Base-by-base conservation (phyloP, 345 rosid species). In the Gossypium stocksii region DNA sequence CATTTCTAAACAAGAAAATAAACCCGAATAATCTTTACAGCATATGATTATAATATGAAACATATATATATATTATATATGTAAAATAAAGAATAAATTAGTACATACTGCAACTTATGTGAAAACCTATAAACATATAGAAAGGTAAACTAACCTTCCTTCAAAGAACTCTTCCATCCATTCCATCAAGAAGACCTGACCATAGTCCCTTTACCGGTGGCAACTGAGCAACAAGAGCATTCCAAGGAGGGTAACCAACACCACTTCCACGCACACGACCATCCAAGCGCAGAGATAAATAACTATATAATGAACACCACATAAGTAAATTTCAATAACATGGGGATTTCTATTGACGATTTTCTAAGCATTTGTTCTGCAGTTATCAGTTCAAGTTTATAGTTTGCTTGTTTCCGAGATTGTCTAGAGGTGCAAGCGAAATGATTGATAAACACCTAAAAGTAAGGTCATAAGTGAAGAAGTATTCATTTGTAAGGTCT, bases 211-310 rank as follows among this genome's bases (percentile, higher is more conserved):
- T 94, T 58, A 84, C 87, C 15, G 91, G 98, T 69, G 97, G 98
- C 70, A 92, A 80, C 78, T 94, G 97, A 71, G 87, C 95, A 58
- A 91, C 97, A 49, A 94, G 87, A 67, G 96, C 97, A 86, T 92
- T 93, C 97, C 98, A 94, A 73, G 98, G 97, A 83, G 98, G 98
- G 76, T 92, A 91, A 73, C 97, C 99, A 57, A 89, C 91, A 27
- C 98, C 98, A 80, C 97, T 92, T 10, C 94, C 98, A 67, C 96
- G 94, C 43, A 92, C 98, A 76, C 97, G 93, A 19, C 99, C 98
- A 60, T 95, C 99, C 85, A 95, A 11, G 34, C 98, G 88, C 70
- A 95, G 83, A 52, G 98, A 95, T 76, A 91, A 68, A 81, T 95
- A 91, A 83, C 99, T 95, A 84, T 48, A 80, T 19, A 71, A 78